Base-by-base conservation (phyloP, 345 rosid genomes). In the Jatropha curcas region DNA sequence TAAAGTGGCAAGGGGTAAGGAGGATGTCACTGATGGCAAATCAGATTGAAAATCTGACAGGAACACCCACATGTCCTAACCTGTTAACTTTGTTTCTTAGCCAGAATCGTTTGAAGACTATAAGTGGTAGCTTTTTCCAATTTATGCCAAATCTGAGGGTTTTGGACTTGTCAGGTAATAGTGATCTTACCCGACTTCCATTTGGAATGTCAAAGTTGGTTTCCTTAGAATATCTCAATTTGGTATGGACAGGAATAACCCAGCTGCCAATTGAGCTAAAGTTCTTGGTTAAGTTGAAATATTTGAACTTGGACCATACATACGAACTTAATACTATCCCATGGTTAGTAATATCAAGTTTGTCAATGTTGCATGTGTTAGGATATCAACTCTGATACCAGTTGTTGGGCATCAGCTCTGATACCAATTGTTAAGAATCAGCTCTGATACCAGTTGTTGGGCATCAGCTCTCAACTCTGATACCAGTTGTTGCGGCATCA, bases 21-120 rank as follows among this genome's bases (percentile, higher is more conserved):
- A 83, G 67, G 46, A 60, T 83, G 34, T 81, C 89, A 5, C 45
- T 85, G 41, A 74, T 71, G 77, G 4, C n/a, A 1, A 60, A 75
- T 43, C 12, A 46, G 12, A 46, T 46, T 46, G 51, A 14, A 19
- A 14, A 19, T 46, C 14, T 46, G 51, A 46, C 51, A 46, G 51
- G 14, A 46, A 19, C 51, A 46, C 51, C 5, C 12, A 14, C 17
- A 16, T 46, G 51, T 20, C 4, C 13, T 4, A 13, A 14, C 24
- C 50, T 30, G 27, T 1, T 7, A 9, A 50, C 53, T 46, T 12
- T 43, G 34, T 27, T n/a, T 4, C 34, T 10, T 1, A 43, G 19
- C 24, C 17, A n/a, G 13, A 11, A 24, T 51, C 12, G 7, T 67
- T 67, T 53, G 28, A 31, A 31, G 71, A 31, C 19, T 24, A 20